Percentiles rank a stretch among this genome's conserved stretches.
Evolutionary conservation across 169 alveolate genomes (phyloP).

Genomic region (Plasmodium falciparum): DNA sequence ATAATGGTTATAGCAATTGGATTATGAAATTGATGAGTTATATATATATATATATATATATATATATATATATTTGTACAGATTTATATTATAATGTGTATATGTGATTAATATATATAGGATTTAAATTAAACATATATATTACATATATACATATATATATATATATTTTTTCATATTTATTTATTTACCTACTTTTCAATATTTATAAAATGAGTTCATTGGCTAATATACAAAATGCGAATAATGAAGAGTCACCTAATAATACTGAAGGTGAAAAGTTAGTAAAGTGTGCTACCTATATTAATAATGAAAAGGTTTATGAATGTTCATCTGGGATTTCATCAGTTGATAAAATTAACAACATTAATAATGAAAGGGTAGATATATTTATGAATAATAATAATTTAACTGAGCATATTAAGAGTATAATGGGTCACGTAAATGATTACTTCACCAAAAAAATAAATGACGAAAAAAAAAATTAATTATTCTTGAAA

Average conservation of each 20-base stretch:
- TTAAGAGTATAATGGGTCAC: conserved; percentile 54
- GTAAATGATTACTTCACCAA: conserved; percentile 65
- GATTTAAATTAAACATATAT: no score
- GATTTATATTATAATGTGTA: background rate
- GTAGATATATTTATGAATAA: conserved; percentile 55
- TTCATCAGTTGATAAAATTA: conserved; percentile 12
- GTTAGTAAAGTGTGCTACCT: conserved; percentile 50
- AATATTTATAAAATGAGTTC: conserved; percentile 30
- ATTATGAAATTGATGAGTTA: no score
- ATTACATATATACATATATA: conserved; percentile 4
- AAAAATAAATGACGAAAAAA: conserved; percentile 53
- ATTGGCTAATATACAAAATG: conserved; percentile 1
- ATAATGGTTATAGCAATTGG: no score
- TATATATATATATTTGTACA: no score
- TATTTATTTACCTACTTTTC: conserved; percentile 3
- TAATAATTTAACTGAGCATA: conserved; percentile 50
- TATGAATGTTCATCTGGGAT: conserved; percentile 57
- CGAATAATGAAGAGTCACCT: background rate
- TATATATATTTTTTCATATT: conserved; percentile 6
- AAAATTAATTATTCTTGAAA: background rate
- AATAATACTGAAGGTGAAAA: conserved; percentile 28
- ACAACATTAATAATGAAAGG: conserved; percentile 8
- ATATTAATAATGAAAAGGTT: conserved; percentile 52
- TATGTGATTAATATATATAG: no score
- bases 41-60: no score